Evolutionary conservation across 2,329 filamentous ascomycete genomes (phyloP), one percentile per base, ranked within the genome.

Genomic region (Emmonsiellopsis sp.): DNA sequence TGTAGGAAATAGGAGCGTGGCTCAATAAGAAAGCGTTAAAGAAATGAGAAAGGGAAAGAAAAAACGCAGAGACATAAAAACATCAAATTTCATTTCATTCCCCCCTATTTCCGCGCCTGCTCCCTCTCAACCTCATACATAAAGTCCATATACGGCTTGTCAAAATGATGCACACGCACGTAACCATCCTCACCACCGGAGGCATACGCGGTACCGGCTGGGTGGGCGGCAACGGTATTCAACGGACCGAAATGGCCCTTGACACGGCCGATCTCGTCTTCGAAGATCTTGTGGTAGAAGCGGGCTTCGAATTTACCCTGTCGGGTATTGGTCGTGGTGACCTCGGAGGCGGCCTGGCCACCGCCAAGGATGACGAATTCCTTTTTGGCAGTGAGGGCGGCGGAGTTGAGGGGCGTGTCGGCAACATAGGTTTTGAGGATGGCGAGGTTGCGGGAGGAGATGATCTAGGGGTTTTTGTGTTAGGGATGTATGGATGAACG

Each of bases 241-340:
- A 96, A 79, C 61, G 87, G 93, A 69, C 93, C 93, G 75, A 98
- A 98, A 74, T 98, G 93, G 59, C 93, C 93, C 69, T 90, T 83
- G 60, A 98, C 93, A 79, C 93, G 86, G 63, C 93, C 93, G 67
- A 97, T 92, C 79, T 98, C 93, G 74, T 98, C 92, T 75, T 95
- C 90, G 71, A 98, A 97, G 71, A 98, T 86, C 82, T 95, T 97
- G 85, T 98, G 93, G 81, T 96, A 98, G 81, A 98, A 98, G 61
- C 93, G 85, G 44, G 93, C 93, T 76, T 98, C 93, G 79, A 98
- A 98, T 77, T 97, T 97, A 76, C 93, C 93, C 79, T 98, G 93
- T 62, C 93, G 84, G 49, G 90, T 85, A 35, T 86, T 86, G 50
- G 93, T 97, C 52, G 89, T 94, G 55, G 93, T 98, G 74, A 98